Evolutionary conservation across 306 rosid species (phyloP), one percentile per base, ranked within the genome.

Genomic region (Carpinus fangiana): DNA sequence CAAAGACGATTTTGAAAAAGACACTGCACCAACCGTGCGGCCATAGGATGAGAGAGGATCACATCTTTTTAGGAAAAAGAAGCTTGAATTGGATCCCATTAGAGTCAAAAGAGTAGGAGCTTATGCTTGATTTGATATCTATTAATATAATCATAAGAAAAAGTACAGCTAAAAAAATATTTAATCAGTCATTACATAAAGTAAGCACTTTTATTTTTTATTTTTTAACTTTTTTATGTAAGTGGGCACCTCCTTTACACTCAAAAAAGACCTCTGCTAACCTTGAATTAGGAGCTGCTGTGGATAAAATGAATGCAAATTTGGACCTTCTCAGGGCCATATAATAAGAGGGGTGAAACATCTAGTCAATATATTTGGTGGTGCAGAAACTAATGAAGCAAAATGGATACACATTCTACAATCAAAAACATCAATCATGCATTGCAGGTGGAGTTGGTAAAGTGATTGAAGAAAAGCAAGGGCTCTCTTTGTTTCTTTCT

Each of bases 31-130:
- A 69, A 81, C 76, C 80, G 82, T 81, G 83, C 84, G 86, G 76
- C 79, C 76, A 76, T 62, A 81, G 75, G 78, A 7, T 31, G 26
- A 52, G 34, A 81, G 81, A 82, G 82, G 52, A 16, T 23, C 87
- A 82, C 87, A 5, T 34, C 92, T 84, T 88, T 86, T 84, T 31
- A 46, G 61, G 70, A 53, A 64, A 80, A 36, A 70, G 69, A 79
- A 62, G 6, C 71, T 79, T 74, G 82, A 84, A 85, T 79, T 81
- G 80, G 89, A 89, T 84, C 88, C 86, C 84, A 80, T 82, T 79
- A 16, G 18, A 45, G 84, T 78, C 84, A 72, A 80, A 82, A 82
- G 80, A 20, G 70, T 16, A 62, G 72, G 56, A 52, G 66, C 70
- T 71, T 20, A 38, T 70, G 69, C 10, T 80, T 76, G 84, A 85